Evolutionary conservation across 2,329 filamentous ascomycete genomes (phyloP).

Genomic region (Nothomitra cinnamomea): DNA sequence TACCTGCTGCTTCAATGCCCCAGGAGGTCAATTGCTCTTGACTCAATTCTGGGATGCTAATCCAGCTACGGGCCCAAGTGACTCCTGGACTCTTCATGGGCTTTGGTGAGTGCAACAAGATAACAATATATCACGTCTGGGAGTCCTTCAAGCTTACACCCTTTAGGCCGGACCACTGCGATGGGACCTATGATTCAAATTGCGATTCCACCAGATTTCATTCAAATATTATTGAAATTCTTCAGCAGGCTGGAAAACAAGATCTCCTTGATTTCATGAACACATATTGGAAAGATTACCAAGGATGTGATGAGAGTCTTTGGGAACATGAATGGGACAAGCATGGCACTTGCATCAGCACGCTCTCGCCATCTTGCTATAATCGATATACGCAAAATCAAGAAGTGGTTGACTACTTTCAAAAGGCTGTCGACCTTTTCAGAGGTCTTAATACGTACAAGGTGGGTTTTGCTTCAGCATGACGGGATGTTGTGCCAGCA

Average conservation of each 20-base stretch:
- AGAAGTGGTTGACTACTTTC: constrained; percentile 54
- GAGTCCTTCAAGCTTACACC: background rate
- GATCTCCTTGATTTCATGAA: constrained; percentile 49
- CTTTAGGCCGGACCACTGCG: constrained; percentile 36
- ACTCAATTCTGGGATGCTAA: constrained; percentile 66
- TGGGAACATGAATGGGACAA: constrained; percentile 60
- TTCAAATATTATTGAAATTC: constrained; percentile 46
- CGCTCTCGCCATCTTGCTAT: constrained; percentile 48
- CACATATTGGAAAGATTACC: constrained; percentile 53
- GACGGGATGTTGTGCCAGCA: background rate
- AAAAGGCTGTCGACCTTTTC: constrained; percentile 47
- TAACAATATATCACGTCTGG: constrained; percentile 10
- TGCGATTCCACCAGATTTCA: constrained; percentile 47
- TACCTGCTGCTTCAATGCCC: constrained; percentile 59
- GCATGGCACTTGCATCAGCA: constrained; percentile 58
- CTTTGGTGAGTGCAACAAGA: constrained; percentile 32
- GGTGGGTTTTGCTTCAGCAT: constrained; percentile 16
- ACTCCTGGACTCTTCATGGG: constrained; percentile 62
- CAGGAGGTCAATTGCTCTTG: constrained; percentile 51
- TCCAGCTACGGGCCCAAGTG: constrained; percentile 44
- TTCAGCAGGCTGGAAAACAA: constrained; percentile 34
- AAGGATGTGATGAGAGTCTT: constrained; percentile 44
- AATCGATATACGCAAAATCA: constrained; percentile 36
- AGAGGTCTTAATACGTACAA: constrained; percentile 48
- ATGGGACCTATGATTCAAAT: constrained; percentile 49